These are phyloP conservation scores for Pestalotiopsis fici DNA, from an alignment of 2,329 filamentous ascomycete species.

Conservation along the genomic window DNA sequence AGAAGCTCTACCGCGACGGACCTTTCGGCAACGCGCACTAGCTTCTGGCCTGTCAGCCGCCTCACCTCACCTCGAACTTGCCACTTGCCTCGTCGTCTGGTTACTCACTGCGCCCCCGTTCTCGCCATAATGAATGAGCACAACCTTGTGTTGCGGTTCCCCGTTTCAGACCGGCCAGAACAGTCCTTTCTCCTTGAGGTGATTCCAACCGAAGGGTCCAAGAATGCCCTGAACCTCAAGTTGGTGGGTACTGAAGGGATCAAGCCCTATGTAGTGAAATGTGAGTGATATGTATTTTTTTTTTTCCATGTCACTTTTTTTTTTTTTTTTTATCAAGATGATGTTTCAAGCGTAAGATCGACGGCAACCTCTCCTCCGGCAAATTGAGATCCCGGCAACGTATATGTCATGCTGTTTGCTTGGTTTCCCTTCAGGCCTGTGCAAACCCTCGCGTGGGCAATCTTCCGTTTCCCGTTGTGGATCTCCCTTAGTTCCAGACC, in stretches of 20 bases:
- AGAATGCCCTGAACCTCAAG: conserved; percentile 60
- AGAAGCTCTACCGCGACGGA: not conserved
- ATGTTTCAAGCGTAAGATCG: not conserved
- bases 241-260: conserved; percentile 69
- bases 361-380: not conserved
- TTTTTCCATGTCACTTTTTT: not conserved
- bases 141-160: conserved; percentile 54
- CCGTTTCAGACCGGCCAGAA: conserved; percentile 52
- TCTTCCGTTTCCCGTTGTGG: not conserved
- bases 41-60: not conserved
- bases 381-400: conserved; percentile 12
- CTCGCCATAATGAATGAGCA: not conserved
- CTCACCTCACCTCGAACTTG: not conserved
- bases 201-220: conserved; percentile 43
- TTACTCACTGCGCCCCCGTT: not conserved
- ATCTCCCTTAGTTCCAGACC: conserved; percentile 11
- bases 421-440: not conserved
- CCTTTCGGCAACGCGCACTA: not conserved
- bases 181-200: conserved; percentile 64
- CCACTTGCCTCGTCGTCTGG: not conserved
- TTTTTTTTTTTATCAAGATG: not conserved
- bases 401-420: conserved; percentile 19
- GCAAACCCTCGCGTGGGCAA: not conserved
- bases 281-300: conserved; percentile 43
- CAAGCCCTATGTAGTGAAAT: conserved; percentile 56